Evolutionary conservation across 192 early-diverging fungal species (phyloP), one percentile per base, ranked within the genome.

Genomic region (Backusella westeae): DNA sequence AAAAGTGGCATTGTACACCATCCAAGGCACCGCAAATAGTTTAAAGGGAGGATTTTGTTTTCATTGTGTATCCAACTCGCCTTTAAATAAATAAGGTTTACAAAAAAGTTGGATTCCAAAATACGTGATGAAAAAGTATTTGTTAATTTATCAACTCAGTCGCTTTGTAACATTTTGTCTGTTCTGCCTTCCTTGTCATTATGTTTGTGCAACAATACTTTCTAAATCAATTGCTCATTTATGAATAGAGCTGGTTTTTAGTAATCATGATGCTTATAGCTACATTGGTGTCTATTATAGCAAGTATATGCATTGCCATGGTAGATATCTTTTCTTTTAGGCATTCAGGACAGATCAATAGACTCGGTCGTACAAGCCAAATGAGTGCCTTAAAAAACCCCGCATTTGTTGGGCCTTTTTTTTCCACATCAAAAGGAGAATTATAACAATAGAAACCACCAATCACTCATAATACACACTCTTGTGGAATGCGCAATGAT

Each of bases 71-170:
- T 39, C 38, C 38, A 39, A 39, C 12, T 39, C 38, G 38, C 10
- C 38, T 39, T 39, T 39, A 39, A 12, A 49, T n/a, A 17, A 1
- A 49, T 49, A 49, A 49, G 46, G 46, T 49, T 49, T 42, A 12
- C 10, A 42, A 42, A 42, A 12, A 12, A 12, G 3, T 12, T 17
- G 0, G 17, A 6, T 49, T 49, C 1, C 15, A 49, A 49, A 49
- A n/a, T 63, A 63, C 56, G 56, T 63, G 23, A 63, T 21, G 56
- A 26, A 63, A 63, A 63, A 29, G 56, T 23, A 63, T 63, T 63
- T 63, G 56, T 12, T 63, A 29, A 63, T 63, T 63, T 63, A 63
- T 29, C 56, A 63, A 63, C 56, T 63, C 56, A 29, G 56, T 63
- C 23, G 56, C 23, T 63, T 63, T 63, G 56, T 63, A 63, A 63